phyloP scores from a whole-genome alignment of 1,139 yeast species.

The Diutina neorugosa region DNA sequence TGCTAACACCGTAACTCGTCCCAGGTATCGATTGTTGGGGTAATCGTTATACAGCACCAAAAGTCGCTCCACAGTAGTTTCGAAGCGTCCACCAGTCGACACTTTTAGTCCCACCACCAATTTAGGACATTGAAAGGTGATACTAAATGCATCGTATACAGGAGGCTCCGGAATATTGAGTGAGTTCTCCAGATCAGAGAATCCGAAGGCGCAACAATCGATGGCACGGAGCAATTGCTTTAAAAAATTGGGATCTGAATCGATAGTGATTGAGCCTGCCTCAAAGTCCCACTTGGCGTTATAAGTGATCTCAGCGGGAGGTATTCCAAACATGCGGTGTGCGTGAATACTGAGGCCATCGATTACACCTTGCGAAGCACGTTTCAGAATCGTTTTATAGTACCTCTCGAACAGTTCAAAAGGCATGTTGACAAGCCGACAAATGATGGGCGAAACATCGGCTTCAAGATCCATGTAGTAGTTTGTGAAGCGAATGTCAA shows the following conservation, averaged over 20 bases:
- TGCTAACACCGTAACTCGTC: constrained; percentile 36
- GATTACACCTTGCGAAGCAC: constrained; percentile 33
- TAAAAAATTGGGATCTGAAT: constrained; percentile 39
- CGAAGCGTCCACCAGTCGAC: constrained; percentile 11
- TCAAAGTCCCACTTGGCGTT: constrained; percentile 84
- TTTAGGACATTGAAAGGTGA: constrained; percentile 35
- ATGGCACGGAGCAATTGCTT: constrained; percentile 32
- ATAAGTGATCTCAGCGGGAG: constrained; percentile 81
- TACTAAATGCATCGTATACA: constrained; percentile 57
- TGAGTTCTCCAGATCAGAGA: constrained; percentile 64
- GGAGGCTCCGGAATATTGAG: constrained; percentile 43
- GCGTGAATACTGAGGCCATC: constrained; percentile 68
- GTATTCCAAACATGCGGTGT: constrained; percentile 85
- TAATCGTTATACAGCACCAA: constrained; percentile 51
- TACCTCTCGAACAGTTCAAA: neutral
- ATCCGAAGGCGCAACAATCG: constrained; percentile 46
- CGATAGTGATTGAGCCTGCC: constrained; percentile 44
- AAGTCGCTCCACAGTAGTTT: constrained; percentile 25
- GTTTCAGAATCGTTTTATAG: neutral
- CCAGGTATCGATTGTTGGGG: constrained; percentile 55
- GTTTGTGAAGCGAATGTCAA: constrained; percentile 78
- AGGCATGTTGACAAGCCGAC: neutral
- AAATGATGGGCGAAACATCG: constrained; percentile 33
- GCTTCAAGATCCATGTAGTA: constrained; percentile 82
- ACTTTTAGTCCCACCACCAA: constrained; percentile 16